Base-by-base conservation (phyloP, 208 protist species). In the Wallacemonas sp. region DNA sequence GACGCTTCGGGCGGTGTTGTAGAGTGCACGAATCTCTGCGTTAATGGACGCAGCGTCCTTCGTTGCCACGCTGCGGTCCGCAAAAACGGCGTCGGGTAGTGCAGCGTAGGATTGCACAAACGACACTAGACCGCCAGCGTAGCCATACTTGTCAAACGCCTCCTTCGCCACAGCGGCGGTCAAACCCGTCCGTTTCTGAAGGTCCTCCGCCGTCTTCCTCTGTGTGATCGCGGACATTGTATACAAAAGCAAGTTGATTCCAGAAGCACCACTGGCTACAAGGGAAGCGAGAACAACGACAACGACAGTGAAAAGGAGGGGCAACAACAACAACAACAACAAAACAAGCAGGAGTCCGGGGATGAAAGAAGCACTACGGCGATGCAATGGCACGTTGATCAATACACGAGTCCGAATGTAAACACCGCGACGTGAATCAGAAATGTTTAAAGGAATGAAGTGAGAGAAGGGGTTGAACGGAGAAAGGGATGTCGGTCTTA, bases 71-170 rank as follows among this genome's bases (percentile, higher is more conserved):
- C 68, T 27, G 3, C 65, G 54, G 36, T 87, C 74, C 14, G 74
- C 67, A 64, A 95, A 95, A 69, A 82, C 84, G 21, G 72, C 67
- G 2, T 74, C 51, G 15, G 82, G 83, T 8, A 96, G 54, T 12
- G 54, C 44, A 0, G 77, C 36, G 49, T 77, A 90, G 34, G 76
- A 89, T 61, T 93, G 86, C 9, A 77, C 86, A 63, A 96, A 96
- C 15, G 86, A 90, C 2, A 83, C 90, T 14, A 96, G 67, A 6
- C 85, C 86, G 12, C 67, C 75, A 9, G 73, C 67, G 53, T 90
- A 93, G 59, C 73, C 80, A 11, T 79, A 83, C 17, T 26, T 34
- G 14, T 84, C 78, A 65, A 89, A 88, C 62, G 82, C 90, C 54
- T 80, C 68, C 55, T 83, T 84, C 12, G 85, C 85, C 17, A 61